Evolutionary conservation across 768 basidiomycete genomes (phyloP).

Genomic region (Boletellus sp.): DNA sequence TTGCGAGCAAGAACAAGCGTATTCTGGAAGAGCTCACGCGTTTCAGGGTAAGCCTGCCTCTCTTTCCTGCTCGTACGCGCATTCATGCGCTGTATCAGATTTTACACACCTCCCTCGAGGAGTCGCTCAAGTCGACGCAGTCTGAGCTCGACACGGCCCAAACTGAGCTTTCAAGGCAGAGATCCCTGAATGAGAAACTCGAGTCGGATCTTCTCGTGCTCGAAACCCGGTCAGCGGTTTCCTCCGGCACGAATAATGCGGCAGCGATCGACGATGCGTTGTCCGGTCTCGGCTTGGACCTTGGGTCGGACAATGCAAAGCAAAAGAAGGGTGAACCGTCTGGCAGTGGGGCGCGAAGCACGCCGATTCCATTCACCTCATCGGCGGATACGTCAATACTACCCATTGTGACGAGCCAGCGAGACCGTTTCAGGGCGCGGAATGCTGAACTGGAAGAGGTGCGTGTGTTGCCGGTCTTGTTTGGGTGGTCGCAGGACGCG

Average conservation of each 20-base stretch:
- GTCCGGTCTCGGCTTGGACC: slow-evolving; percentile 68
- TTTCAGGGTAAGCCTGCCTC: slow-evolving; percentile 56
- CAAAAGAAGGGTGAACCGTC: slow-evolving; percentile 20
- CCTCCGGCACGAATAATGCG: slow-evolving; percentile 24
- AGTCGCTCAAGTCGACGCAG: slow-evolving; percentile 54
- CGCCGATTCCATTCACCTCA: slow-evolving; percentile 67
- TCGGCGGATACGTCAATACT: slow-evolving; percentile 91
- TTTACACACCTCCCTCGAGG: slow-evolving; percentile 76
- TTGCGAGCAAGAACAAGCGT: slow-evolving; percentile 91
- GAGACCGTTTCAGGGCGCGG: slow-evolving; percentile 95
- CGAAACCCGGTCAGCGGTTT: slow-evolving; percentile 43
- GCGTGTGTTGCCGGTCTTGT: slow-evolving; percentile 8
- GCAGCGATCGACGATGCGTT: slow-evolving; percentile 52
- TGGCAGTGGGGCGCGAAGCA: slow-evolving; percentile 38
- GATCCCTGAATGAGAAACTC: slow-evolving; percentile 78
- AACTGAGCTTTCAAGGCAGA: slow-evolving; percentile 74
- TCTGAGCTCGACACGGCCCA: slow-evolving; percentile 56
- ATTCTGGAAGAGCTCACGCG: slow-evolving; percentile 91
- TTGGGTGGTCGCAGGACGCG: background rate
- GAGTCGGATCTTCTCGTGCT: slow-evolving; percentile 88
- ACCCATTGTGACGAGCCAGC: slow-evolving; percentile 97
- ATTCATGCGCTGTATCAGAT: slow-evolving; percentile 47
- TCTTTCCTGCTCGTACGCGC: background rate
- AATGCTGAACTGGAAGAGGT: slow-evolving; percentile 98
- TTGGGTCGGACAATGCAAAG: slow-evolving; percentile 12